phyloP scores from a whole-genome alignment of 805 yeast genomes.

The Candida endomychidarum region DNA sequence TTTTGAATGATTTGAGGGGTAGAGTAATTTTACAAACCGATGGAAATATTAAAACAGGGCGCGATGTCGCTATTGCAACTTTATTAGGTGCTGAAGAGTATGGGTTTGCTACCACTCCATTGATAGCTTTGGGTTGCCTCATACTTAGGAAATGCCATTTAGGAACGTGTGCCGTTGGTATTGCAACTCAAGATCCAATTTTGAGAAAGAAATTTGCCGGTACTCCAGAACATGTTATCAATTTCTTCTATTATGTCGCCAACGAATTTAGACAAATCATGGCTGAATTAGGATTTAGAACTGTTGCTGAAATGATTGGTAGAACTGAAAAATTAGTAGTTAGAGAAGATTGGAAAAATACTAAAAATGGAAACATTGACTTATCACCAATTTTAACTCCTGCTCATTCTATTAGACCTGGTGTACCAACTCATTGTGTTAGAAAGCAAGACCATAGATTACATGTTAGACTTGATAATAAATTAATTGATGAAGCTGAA shows the following conservation, averaged over 20 bases:
- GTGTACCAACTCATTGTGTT: conserved; percentile 90
- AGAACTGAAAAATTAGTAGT: conserved; percentile 87
- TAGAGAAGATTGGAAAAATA: conserved; percentile 79
- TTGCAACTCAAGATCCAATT: conserved; percentile 97
- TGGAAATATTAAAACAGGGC: conserved; percentile 95
- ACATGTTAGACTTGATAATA: conserved; percentile 92
- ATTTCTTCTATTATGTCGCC: conserved; percentile 92
- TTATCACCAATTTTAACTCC: conserved; percentile 93
- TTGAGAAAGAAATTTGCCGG: conserved; percentile 90
- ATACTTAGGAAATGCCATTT: conserved; percentile 88
- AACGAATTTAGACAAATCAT: conserved; percentile 88
- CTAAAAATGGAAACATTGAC: conserved; percentile 90
- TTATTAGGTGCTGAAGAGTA: conserved; percentile 97
- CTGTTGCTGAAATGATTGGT: conserved; percentile 97
- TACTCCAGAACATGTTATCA: conserved; percentile 97
- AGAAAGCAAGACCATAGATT: conserved; percentile 92
- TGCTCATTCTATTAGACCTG: conserved; percentile 94
- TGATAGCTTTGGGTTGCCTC: conserved; percentile 96
- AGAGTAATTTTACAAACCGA: conserved; percentile 96
- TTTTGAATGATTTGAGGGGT: conserved; percentile 92
- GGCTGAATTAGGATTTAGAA: conserved; percentile 95
- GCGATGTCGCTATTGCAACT: conserved; percentile 96
- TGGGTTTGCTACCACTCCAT: conserved; percentile 97
- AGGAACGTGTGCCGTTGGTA: conserved; percentile 96
- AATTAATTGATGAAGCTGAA: conserved; percentile 94